These are phyloP conservation scores for Mycena venus DNA, from an alignment of 768 basidiomycete species.

Conservation along the genomic window DNA sequence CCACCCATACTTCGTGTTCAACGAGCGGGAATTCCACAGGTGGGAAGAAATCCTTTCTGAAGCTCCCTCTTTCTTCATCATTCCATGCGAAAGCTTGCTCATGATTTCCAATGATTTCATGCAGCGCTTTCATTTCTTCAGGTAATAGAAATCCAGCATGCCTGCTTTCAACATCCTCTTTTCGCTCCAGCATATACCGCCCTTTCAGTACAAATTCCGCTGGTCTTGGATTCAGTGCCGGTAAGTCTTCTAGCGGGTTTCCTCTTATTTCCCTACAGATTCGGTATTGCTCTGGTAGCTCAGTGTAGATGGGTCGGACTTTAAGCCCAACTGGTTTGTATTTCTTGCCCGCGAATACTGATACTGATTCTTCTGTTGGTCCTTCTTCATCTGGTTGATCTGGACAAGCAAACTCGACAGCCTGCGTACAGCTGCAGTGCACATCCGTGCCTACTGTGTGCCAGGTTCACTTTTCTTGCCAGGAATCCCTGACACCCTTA, in stretches of 20 bases:
- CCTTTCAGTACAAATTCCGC: conserved; percentile 33
- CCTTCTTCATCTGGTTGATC: background rate
- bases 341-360: conserved; percentile 27
- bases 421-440: background rate
- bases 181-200: conserved; percentile 35
- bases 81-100: conserved; percentile 29
- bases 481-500: background rate
- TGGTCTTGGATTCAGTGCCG: conserved; percentile 31
- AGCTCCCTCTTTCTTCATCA: conserved; percentile 19
- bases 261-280: conserved; percentile 36
- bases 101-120: conserved; percentile 37
- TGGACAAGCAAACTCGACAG: background rate
- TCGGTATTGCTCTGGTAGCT: conserved; percentile 34
- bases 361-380: background rate
- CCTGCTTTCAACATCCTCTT: conserved; percentile 33
- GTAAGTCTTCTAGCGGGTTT: conserved; percentile 38
- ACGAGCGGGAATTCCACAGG: conserved; percentile 39
- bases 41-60: conserved; percentile 26
- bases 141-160: conserved; percentile 37
- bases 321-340: conserved; percentile 38
- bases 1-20: conserved; percentile 39
- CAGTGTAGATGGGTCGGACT: conserved; percentile 35
- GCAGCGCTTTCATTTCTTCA: conserved; percentile 42
- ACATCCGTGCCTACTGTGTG: background rate
- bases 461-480: background rate